Evolutionary conservation across 1,139 yeast species (phyloP).

Genomic region (Torulaspora globosa): DNA sequence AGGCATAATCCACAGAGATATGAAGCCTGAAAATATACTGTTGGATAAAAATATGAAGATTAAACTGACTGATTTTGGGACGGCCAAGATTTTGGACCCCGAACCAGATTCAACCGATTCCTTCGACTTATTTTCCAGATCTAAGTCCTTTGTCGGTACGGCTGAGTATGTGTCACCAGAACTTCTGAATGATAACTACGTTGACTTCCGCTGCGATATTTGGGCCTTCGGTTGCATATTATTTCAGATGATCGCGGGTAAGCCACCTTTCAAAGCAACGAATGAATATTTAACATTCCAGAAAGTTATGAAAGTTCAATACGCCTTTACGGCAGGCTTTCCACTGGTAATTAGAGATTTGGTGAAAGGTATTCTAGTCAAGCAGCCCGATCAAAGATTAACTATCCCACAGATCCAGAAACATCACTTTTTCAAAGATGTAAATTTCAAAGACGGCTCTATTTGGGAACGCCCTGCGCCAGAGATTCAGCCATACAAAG

Average conservation of each 20-base stretch:
- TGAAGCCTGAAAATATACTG: slow-evolving; percentile 89
- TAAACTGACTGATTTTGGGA: slow-evolving; percentile 96
- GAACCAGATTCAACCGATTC: slow-evolving; percentile 35
- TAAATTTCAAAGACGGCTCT: slow-evolving; percentile 56
- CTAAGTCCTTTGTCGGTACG: slow-evolving; percentile 78
- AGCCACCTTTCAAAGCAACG: slow-evolving; percentile 94
- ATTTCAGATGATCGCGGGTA: slow-evolving; percentile 89
- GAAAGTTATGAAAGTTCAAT: slow-evolving; percentile 80
- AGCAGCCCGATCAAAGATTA: slow-evolving; percentile 67
- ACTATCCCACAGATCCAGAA: slow-evolving; percentile 64
- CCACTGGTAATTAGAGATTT: slow-evolving; percentile 70
- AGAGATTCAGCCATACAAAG: slow-evolving; percentile 66
- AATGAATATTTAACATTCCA: slow-evolving; percentile 94
- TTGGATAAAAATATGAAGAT: slow-evolving; percentile 76
- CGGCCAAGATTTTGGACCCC: slow-evolving; percentile 73
- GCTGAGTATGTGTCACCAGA: slow-evolving; percentile 89
- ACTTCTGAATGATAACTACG: slow-evolving; percentile 70
- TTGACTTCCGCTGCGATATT: slow-evolving; percentile 84
- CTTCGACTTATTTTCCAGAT: slow-evolving; percentile 59
- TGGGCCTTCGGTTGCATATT: slow-evolving; percentile 97
- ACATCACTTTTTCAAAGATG: slow-evolving; percentile 69
- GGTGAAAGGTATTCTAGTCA: slow-evolving; percentile 61
- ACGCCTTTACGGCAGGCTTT: slow-evolving; percentile 72
- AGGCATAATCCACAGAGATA: slow-evolving; percentile 90
- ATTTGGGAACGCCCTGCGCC: slow-evolving; percentile 77